Evolutionary conservation across 331 rosid species (phyloP).

Genomic region (Telfairia occidentalis): DNA sequence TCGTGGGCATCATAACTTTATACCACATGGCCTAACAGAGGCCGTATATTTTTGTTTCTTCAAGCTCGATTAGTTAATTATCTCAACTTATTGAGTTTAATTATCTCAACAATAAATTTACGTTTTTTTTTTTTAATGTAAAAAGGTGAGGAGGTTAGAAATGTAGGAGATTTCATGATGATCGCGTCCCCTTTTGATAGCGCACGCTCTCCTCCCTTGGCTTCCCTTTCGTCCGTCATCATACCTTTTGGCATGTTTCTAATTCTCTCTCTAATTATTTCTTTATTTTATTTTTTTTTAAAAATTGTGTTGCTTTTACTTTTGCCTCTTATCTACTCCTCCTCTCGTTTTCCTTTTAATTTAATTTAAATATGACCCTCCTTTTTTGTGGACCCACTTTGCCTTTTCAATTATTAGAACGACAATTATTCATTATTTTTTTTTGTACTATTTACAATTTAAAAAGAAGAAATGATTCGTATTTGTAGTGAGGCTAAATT

Average conservation of each 20-base stretch:
- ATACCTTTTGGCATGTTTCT: neutral
- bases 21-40: neutral
- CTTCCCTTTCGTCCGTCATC: neutral
- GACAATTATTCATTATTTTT: neutral
- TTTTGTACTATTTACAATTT: neutral
- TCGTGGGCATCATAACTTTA: neutral
- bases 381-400: neutral
- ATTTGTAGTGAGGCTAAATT: too few species aligned
- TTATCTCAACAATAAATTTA: too few species aligned
- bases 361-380: neutral
- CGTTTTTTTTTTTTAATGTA: neutral
- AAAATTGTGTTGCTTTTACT: neutral
- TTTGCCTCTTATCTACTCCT: constrained; percentile 4
- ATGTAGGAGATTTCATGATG: neutral
- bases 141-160: neutral
- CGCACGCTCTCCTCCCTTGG: constrained; percentile 5
- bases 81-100: too few species aligned
- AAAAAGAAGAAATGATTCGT: neutral
- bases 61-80: neutral
- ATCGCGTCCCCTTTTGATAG: neutral
- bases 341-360: neutral
- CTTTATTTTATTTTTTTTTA: neutral
- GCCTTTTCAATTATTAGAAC: constrained; percentile 4
- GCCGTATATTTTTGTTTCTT: too few species aligned
- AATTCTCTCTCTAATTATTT: neutral